Evolutionary conservation across 2,329 filamentous ascomycete species (phyloP).

Genomic region (Diaporthe eres): DNA sequence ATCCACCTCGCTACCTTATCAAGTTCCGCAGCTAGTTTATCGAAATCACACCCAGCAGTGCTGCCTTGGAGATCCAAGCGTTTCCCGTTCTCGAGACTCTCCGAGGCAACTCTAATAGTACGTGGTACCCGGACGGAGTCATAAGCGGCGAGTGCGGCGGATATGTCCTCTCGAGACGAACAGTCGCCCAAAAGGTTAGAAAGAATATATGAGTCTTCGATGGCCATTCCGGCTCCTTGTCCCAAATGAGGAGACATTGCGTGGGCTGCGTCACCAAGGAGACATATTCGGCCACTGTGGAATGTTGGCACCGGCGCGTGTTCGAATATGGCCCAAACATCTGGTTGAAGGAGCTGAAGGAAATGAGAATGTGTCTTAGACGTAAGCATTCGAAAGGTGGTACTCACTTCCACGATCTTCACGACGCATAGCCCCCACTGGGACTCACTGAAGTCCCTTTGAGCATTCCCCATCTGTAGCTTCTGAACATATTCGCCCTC

Average conservation of each 20-base stretch:
- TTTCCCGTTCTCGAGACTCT: constrained; percentile 12
- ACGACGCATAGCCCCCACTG: constrained; percentile 2
- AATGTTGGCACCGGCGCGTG: constrained; percentile 16
- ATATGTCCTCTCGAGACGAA: not conserved
- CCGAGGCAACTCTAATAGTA: not conserved
- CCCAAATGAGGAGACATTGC: constrained; percentile 23
- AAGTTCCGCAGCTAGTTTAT: constrained; percentile 8
- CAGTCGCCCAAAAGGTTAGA: constrained; percentile 12
- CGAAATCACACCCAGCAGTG: constrained; percentile 19
- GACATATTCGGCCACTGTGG: constrained; percentile 2
- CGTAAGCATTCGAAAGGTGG: not conserved
- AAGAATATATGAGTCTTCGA: constrained; percentile 21
- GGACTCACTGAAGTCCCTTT: constrained; percentile 11
- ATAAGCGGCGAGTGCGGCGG: constrained; percentile 17
- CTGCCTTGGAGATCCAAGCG: constrained; percentile 16
- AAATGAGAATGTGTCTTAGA: not conserved
- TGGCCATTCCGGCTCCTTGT: constrained; percentile 31
- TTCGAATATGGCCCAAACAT: constrained; percentile 30
- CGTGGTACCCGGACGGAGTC: constrained; percentile 26
- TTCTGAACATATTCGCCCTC: constrained; percentile 12
- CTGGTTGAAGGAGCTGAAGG: constrained; percentile 16
- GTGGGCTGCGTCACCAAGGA: constrained; percentile 33
- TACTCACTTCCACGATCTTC: constrained; percentile 26
- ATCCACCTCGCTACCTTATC: constrained; percentile 7
- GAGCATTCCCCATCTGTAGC: not conserved